Evolutionary conservation across 2,329 filamentous ascomycete genomes (phyloP).

Genomic region (Bipolaris oryzae): DNA sequence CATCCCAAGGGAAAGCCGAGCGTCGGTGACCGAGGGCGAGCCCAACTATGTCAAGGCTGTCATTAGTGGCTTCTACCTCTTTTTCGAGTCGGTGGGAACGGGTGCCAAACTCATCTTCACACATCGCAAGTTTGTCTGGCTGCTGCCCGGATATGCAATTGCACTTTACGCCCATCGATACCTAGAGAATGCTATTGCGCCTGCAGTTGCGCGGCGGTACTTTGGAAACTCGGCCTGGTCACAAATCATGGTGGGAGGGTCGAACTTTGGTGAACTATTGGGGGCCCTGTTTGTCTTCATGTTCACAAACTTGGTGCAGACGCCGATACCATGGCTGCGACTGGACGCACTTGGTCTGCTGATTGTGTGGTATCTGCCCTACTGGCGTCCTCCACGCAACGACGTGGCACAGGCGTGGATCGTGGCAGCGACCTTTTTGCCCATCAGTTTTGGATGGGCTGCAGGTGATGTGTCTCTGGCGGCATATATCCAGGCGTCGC

Average conservation of each 20-base stretch:
- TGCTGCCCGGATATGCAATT: conserved; percentile 57
- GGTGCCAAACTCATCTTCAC: conserved; percentile 56
- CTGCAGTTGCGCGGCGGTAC: conserved; percentile 55
- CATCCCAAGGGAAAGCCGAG: conserved; percentile 32
- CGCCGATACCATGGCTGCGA: conserved; percentile 59
- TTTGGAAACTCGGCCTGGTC: conserved; percentile 57
- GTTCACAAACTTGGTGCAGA: conserved; percentile 56
- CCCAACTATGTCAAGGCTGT: conserved; percentile 49
- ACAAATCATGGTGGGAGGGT: conserved; percentile 59
- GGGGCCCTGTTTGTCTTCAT: conserved; percentile 58
- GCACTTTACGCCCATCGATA: conserved; percentile 59
- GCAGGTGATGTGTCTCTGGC: conserved; percentile 59
- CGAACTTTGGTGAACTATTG: conserved; percentile 58
- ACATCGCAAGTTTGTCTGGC: conserved; percentile 57
- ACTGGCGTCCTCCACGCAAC: conserved; percentile 51
- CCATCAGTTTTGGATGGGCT: conserved; percentile 57
- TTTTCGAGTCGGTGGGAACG: conserved; percentile 55
- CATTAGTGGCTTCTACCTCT: conserved; percentile 51
- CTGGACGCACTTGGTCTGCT: conserved; percentile 55
- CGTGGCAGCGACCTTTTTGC: conserved; percentile 54
- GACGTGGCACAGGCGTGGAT: conserved; percentile 56
- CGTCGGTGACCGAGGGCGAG: conserved; percentile 31
- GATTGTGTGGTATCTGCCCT: conserved; percentile 58
- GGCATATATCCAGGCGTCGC: conserved; percentile 59
- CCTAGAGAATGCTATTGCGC: conserved; percentile 57